A percentile compares a stretch with the other conserved stretches of the same genome.
Conservation (phyloP, 345 rosid species). For the Aquilaria malaccensis region DNA sequence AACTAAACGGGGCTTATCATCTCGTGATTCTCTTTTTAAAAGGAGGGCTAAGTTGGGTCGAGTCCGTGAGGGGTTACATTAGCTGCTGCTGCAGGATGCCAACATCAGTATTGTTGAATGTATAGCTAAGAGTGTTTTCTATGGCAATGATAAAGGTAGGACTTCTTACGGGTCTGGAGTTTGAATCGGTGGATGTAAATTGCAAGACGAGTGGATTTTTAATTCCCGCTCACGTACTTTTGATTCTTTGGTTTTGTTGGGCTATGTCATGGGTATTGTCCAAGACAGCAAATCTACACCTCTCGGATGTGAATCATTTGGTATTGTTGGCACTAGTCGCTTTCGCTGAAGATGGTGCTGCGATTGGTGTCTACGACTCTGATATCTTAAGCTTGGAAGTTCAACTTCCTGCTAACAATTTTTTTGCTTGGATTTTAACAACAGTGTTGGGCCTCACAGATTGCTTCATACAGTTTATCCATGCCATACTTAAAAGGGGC, state of each 20-base stretch:
- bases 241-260: constrained; percentile 77
- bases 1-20: constrained; percentile 56
- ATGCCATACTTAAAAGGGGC: constrained; percentile 36
- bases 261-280: constrained; percentile 53
- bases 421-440: constrained; percentile 57
- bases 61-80: constrained; percentile 65
- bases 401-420: constrained; percentile 56
- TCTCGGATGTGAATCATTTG: constrained; percentile 62
- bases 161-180: constrained; percentile 43
- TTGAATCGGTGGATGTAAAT: constrained; percentile 55
- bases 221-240: constrained; percentile 34
- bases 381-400: constrained; percentile 37
- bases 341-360: constrained; percentile 30
- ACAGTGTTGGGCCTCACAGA: constrained; percentile 53
- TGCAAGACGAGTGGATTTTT: constrained; percentile 57
- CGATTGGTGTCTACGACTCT: constrained; percentile 46
- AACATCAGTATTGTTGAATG: constrained; percentile 37
- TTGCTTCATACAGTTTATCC: constrained; percentile 50
- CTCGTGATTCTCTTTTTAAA: constrained; percentile 19
- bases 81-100: constrained; percentile 82
- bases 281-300: constrained; percentile 24
- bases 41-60: constrained; percentile 62
- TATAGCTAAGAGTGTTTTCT: constrained; percentile 46
- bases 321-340: constrained; percentile 53
- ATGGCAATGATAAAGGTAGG: constrained; percentile 33